phyloP scores from a whole-genome alignment of 768 basidiomycete species.

The Boletus subcaerulescens region DNA sequence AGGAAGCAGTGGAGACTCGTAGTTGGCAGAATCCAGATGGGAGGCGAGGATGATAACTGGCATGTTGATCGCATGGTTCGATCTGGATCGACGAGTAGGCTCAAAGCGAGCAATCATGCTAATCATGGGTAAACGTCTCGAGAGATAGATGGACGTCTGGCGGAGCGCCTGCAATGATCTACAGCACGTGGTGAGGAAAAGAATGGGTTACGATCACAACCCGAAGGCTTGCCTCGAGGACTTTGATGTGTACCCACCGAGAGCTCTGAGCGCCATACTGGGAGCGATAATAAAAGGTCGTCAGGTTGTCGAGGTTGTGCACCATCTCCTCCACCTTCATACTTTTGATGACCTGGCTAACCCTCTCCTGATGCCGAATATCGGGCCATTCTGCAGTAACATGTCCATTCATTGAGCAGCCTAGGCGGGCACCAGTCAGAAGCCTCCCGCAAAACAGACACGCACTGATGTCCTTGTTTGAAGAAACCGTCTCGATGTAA shows the following conservation, averaged over 20 bases:
- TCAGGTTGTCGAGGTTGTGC: conserved; percentile 34
- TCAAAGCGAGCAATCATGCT: conserved; percentile 29
- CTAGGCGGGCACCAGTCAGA: not conserved
- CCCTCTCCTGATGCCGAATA: conserved; percentile 7
- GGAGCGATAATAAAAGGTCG: conserved; percentile 27
- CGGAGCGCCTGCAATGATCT: not conserved
- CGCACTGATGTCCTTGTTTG: not conserved
- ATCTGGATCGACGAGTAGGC: not conserved
- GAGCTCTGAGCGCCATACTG: conserved; percentile 38
- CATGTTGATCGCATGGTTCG: conserved; percentile 4
- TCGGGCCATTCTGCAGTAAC: conserved; percentile 14
- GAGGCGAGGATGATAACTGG: conserved; percentile 39
- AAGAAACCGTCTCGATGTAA: not conserved
- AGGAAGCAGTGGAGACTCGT: conserved; percentile 37
- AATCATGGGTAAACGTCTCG: conserved; percentile 19
- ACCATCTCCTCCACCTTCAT: conserved; percentile 31
- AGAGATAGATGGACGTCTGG: conserved; percentile 15
- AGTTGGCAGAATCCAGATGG: conserved; percentile 45
- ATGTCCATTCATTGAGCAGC: too few species aligned
- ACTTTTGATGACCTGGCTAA: conserved; percentile 1
- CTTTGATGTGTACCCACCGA: conserved; percentile 20
- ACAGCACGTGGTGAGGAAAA: not conserved
- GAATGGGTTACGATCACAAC: not conserved
- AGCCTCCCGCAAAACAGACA: not conserved
- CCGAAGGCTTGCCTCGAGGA: conserved; percentile 5